These are phyloP conservation scores for Euphorbia corollata DNA, from an alignment of 441 rosid genomes.

Conservation along the genomic window DNA sequence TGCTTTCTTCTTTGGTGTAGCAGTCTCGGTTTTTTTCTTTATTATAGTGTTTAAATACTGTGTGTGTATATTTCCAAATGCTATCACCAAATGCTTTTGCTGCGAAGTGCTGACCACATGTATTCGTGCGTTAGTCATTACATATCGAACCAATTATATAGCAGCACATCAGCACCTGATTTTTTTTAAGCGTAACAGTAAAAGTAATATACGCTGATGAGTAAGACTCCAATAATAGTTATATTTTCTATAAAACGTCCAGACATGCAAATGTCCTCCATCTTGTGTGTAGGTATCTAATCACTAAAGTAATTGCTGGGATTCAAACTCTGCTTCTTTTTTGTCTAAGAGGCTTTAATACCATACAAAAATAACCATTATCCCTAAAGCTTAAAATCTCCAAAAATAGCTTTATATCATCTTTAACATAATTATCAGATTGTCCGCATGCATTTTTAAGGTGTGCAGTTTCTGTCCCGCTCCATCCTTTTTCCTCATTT, in stretches of 20 bases:
- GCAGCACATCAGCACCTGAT: not conserved
- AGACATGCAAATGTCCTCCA: too few species aligned
- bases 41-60: not conserved
- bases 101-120: not conserved
- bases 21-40: not conserved
- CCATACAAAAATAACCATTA: not conserved
- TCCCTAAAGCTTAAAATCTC: not conserved
- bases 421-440: not conserved
- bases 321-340: not conserved
- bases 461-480: not conserved
- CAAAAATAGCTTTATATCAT: not conserved
- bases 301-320: not conserved
- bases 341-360: not conserved
- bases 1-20: not conserved
- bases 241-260: not conserved
- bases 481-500: not conserved
- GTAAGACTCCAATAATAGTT: not conserved
- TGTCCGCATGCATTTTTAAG: slow-evolving; percentile 4
- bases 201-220: not conserved
- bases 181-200: not conserved
- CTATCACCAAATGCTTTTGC: not conserved
- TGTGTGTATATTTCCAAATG: not conserved
- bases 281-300: too few species aligned
- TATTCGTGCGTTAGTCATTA: not conserved
- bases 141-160: not conserved